Evolutionary conservation across 352 stramenopile species (phyloP).

Genomic region (Phytophthora boehmeriae): DNA sequence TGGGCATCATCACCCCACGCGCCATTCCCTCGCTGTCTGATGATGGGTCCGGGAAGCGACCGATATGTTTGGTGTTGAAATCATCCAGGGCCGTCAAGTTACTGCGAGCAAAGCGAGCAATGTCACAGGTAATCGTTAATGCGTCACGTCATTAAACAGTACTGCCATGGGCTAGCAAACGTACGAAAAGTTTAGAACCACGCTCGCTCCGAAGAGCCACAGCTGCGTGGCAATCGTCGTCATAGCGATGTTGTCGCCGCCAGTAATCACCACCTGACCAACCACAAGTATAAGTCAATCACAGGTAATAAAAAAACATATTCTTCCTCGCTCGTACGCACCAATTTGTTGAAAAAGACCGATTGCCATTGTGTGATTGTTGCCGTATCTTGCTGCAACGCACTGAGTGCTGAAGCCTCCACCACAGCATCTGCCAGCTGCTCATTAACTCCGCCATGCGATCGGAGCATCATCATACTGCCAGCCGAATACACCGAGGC

Average conservation of each 20-base stretch:
- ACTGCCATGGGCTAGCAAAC: constrained; percentile 3
- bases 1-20: constrained; percentile 61
- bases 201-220: constrained; percentile 69
- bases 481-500: constrained; percentile 28
- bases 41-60: constrained; percentile 50
- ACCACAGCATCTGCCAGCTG: constrained; percentile 3
- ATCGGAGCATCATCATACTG: constrained; percentile 17
- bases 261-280: constrained; percentile 64
- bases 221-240: constrained; percentile 58
- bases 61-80: constrained; percentile 61
- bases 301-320: not conserved
- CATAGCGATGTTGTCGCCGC: constrained; percentile 55
- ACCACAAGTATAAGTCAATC: constrained; percentile 5
- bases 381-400: constrained; percentile 30
- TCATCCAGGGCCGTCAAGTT: constrained; percentile 47
- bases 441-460: constrained; percentile 8
- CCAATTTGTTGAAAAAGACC: constrained; percentile 63
- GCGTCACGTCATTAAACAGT: constrained; percentile 1
- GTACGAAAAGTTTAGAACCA: constrained; percentile 72
- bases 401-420: constrained; percentile 17
- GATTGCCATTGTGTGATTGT: constrained; percentile 39
- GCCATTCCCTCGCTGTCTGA: constrained; percentile 33
- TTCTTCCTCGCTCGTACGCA: constrained; percentile 21
- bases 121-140: not conserved
- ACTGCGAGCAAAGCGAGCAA: constrained; percentile 23